Evolutionary conservation across 192 early-diverging fungal genomes (phyloP).

Genomic region (Dispira simplex): DNA sequence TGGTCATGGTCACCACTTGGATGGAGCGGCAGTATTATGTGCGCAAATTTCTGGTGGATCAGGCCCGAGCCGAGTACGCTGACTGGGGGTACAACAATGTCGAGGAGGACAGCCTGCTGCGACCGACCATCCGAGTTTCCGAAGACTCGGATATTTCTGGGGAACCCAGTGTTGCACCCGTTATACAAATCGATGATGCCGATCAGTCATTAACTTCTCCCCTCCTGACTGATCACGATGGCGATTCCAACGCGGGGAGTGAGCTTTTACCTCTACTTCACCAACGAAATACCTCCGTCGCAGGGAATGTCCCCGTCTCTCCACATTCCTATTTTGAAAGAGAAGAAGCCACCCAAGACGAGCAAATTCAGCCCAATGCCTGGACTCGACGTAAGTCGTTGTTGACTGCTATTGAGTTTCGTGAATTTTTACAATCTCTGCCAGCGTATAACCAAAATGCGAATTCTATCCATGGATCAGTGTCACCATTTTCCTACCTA

Average conservation of each 20-base stretch:
- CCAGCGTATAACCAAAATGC: neutral
- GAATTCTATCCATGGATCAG: no score
- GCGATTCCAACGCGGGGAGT: neutral
- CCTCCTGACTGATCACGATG: neutral
- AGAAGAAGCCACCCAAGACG: neutral
- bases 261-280: neutral
- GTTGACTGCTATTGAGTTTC: slow-evolving; percentile 25
- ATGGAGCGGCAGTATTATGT: slow-evolving; percentile 17
- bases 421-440: slow-evolving; percentile 13
- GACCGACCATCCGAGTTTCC: neutral
- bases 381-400: slow-evolving; percentile 20
- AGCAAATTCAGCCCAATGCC: neutral
- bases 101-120: neutral
- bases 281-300: neutral
- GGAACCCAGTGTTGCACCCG: neutral
- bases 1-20: slow-evolving; percentile 27
- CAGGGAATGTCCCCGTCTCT: no score
- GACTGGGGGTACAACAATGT: neutral
- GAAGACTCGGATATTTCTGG: neutral
- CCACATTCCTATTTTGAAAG: no score
- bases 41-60: neutral
- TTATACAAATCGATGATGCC: neutral
- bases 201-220: neutral
- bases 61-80: slow-evolving; percentile 2
- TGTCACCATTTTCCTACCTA: no score